Percentiles rank a stretch among this genome's conserved stretches.
Conservation (phyloP, 2,329 filamentous ascomycete genomes). For the Diplodia intermedia region DNA sequence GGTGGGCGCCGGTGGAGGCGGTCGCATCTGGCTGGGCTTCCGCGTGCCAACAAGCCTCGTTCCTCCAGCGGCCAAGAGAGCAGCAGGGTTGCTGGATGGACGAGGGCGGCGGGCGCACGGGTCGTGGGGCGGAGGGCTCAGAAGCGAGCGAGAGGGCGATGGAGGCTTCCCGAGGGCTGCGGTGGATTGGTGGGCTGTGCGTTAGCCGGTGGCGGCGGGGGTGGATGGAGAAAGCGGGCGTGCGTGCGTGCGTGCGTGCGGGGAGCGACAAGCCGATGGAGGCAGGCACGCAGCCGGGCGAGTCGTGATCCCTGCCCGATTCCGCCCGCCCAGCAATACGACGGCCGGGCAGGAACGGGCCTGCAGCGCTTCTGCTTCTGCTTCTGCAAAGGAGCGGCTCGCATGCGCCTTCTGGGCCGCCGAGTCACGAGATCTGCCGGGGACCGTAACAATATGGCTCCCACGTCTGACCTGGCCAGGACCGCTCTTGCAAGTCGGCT, state of each 20-base stretch:
- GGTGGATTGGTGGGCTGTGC: slow-evolving; percentile 20
- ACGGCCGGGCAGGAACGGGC: background rate
- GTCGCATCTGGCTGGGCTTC: background rate
- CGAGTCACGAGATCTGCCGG: slow-evolving; percentile 15
- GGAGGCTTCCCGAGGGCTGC: slow-evolving; percentile 23
- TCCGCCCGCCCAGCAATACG: background rate
- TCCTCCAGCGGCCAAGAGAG: background rate
- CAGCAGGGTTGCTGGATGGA: background rate
- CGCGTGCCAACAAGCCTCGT: background rate
- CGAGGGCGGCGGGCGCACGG: background rate
- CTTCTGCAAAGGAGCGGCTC: background rate
- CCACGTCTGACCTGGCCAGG: background rate
- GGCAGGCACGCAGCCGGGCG: background rate
- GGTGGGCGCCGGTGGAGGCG: slow-evolving; percentile 14
- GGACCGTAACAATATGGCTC: too few relatives aligned
- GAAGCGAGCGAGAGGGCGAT: slow-evolving; percentile 5
- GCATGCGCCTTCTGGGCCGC: background rate
- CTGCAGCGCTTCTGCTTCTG: background rate
- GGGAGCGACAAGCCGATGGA: slow-evolving; percentile 7
- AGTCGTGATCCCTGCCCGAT: slow-evolving; percentile 2
- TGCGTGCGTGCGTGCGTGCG: slow-evolving; percentile 25
- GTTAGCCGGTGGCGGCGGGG: slow-evolving; percentile 18
- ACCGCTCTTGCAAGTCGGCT: too few relatives aligned
- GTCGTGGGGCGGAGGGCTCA: background rate
- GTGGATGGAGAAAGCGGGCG: background rate